A percentile compares a stretch with the other conserved stretches of the same genome.
Evolutionary conservation across 2,329 filamentous ascomycete species (phyloP).

Genomic region (Pseudogymnoascus sp.): DNA sequence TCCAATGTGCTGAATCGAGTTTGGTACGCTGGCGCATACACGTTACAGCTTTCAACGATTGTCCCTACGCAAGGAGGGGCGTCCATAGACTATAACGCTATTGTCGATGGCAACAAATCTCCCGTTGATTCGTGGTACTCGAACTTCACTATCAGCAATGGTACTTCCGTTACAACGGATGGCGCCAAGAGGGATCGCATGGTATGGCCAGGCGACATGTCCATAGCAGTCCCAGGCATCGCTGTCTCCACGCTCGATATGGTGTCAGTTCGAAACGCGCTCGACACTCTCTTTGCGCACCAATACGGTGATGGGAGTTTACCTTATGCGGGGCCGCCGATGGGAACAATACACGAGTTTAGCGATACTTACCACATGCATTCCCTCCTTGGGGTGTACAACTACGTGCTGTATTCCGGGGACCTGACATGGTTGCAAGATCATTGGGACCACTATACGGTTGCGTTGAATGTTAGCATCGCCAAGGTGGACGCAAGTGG

Average conservation of each 20-base stretch:
- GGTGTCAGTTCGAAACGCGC: constrained; percentile 39
- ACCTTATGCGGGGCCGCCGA: constrained; percentile 42
- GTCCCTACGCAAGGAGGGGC: constrained; percentile 29
- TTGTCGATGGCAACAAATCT: constrained; percentile 25
- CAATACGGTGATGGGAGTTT: constrained; percentile 31
- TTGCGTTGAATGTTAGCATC: constrained; percentile 37
- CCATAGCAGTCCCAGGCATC: constrained; percentile 44
- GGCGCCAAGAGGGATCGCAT: constrained; percentile 51
- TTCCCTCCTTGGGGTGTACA: constrained; percentile 48
- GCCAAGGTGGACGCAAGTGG: constrained; percentile 30
- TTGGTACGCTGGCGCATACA: constrained; percentile 44
- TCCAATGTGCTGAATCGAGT: constrained; percentile 44
- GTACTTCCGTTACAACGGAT: constrained; percentile 32
- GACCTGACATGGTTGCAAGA: constrained; percentile 38
- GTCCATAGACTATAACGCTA: constrained; percentile 29
- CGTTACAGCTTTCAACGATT: constrained; percentile 34
- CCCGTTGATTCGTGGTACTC: constrained; percentile 26
- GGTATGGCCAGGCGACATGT: constrained; percentile 55
- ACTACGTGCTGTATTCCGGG: constrained; percentile 47
- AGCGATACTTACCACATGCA: constrained; percentile 51
- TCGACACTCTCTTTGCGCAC: constrained; percentile 38
- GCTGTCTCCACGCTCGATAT: constrained; percentile 47
- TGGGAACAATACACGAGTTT: constrained; percentile 27
- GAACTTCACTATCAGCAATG: constrained; percentile 27
- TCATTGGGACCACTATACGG: constrained; percentile 41